Percentiles rank a stretch among this genome's conserved stretches.
Conservation (phyloP, 441 rosid genomes). For the Hypseocharis bilobata region DNA sequence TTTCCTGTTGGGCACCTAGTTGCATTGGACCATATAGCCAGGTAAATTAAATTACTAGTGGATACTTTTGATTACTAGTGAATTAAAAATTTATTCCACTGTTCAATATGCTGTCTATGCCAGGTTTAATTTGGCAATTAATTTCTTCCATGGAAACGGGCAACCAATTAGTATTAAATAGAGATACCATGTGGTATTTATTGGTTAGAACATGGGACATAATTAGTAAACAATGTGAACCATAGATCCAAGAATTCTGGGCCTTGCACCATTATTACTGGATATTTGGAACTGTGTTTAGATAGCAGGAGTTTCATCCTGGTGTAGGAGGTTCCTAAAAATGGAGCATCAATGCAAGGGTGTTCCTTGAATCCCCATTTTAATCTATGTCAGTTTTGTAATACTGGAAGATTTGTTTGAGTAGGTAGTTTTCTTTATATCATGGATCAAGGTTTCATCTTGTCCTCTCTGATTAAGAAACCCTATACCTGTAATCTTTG, state of each 20-base stretch:
- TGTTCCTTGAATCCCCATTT: neutral
- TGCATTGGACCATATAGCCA: conserved; percentile 99
- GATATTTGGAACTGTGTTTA: neutral
- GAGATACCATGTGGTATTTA: neutral
- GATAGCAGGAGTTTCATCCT: neutral
- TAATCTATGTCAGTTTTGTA: neutral
- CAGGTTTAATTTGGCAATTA: neutral
- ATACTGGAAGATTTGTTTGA: neutral
- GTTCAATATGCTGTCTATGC: neutral
- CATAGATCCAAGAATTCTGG: neutral
- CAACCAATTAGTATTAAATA: neutral
- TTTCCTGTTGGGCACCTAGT: conserved; percentile 96
- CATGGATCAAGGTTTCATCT: neutral
- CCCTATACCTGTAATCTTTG: neutral
- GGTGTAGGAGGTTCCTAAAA: neutral
- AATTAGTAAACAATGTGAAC: neutral
- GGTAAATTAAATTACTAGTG: conserved; percentile 33
- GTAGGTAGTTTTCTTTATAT: neutral
- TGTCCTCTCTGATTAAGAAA: neutral
- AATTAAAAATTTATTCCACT: neutral
- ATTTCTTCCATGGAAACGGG: neutral
- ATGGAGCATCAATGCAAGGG: neutral
- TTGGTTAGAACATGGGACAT: neutral
- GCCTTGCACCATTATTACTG: neutral
- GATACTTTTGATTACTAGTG: neutral